A percentile compares a stretch with the other conserved stretches of the same genome.
Conservation (phyloP, 345 rosid genomes). For the Aquilaria malaccensis region DNA sequence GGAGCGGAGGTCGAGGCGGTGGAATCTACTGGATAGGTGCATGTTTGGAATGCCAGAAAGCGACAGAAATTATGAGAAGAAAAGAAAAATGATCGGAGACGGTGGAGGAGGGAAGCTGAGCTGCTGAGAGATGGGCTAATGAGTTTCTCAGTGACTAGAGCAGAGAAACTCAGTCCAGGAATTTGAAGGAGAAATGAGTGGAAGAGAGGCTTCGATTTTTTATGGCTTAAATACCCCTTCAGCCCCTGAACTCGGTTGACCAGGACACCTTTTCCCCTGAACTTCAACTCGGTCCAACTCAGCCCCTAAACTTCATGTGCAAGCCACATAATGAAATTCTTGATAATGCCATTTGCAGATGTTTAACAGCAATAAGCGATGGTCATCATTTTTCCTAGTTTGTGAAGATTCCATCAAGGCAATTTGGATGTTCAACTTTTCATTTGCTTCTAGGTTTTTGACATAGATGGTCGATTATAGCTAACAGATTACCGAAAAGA, state of each 20-base stretch:
- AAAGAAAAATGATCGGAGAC: not conserved
- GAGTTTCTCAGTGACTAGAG: conserved; percentile 9
- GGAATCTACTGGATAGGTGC: conserved; percentile 58
- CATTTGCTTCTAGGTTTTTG: not conserved
- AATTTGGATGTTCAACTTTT: no score
- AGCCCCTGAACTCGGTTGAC: no score
- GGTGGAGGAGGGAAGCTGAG: not conserved
- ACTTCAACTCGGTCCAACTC: no score
- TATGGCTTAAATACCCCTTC: no score
- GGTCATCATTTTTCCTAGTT: not conserved
- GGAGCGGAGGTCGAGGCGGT: conserved; percentile 50
- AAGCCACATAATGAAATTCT: no score
- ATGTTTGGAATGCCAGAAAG: conserved; percentile 25
- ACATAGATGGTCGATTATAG: conserved; percentile 31
- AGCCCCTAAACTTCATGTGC: no score
- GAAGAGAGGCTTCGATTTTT: no score
- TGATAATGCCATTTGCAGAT: no score
- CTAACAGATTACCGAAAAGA: conserved; percentile 64
- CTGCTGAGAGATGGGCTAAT: not conserved
- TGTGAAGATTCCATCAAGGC: not conserved
- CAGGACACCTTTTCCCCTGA: no score
- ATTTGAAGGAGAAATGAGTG: conserved; percentile 10
- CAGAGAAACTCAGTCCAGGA: conserved; percentile 18
- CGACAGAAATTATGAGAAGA: not conserved
- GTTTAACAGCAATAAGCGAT: no score